Base-by-base conservation (phyloP, 2,329 filamentous ascomycete genomes). In the Cercospora canescens region DNA sequence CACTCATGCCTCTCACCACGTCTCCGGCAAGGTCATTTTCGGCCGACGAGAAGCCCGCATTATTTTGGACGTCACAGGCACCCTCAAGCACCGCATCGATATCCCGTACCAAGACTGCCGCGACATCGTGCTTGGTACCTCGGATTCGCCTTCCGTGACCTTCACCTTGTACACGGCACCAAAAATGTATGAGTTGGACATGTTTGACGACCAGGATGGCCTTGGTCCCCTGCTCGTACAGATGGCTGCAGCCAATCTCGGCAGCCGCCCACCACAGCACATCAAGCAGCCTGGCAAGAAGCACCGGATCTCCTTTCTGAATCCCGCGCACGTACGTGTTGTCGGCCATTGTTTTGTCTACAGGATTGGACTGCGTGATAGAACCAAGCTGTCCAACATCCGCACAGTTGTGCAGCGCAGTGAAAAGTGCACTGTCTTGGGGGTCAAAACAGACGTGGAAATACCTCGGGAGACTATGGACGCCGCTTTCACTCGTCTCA, bases 281-380 rank as follows among this genome's bases (percentile, higher is more conserved):
- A 30, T 50, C 28, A 35, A 48, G n/a, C 32, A 59, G 56, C 26
- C 56, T n/a, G 12, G 52, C n/a, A 73, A 69, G 65, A 77, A 75
- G 63, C 52, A 63, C 66, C 63, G 80, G 32, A 71, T 81, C 7
- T 75, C 78, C 6, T 73, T 70, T 30, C 71, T 85, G 54, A 76
- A 79, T 62, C 68, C 67, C 2, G 59, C 69, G 0, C 79, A 84
- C 62, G 72, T 73, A 11, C 73, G 71, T n/a, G 79, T 81, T 41
- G 78, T 79, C 2, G 80, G 81, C 2, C 79, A 77, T 45, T 86
- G 83, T 66, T 81, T 85, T 55, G 82, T 86, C 0, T 88, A 88
- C 69, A 80, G 81, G 21, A 58, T 78, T 3, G 21, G 50, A 18
- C 12, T 72, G 30, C 60, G 68, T 5, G 68, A 74, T 41, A 71